Base-by-base conservation (phyloP, 2,329 filamentous ascomycete species). In the Aspergillus intermedius region DNA sequence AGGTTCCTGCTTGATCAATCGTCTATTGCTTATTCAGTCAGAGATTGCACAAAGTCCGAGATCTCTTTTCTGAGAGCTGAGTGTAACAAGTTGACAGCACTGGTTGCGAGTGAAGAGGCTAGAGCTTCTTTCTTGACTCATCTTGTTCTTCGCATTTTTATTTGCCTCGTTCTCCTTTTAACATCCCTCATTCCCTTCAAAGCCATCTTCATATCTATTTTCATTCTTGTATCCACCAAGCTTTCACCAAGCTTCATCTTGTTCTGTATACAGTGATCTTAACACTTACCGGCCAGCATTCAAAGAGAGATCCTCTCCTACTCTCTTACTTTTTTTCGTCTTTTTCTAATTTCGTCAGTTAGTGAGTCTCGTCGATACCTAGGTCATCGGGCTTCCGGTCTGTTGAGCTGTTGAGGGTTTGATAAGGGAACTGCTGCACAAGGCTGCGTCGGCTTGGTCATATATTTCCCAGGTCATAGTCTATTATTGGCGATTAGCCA, bases 211-310 rank as follows among this genome's bases (percentile, higher is more conserved):
- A 28, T 28, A 28, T 28, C 10, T 12, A 17, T 35, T 35, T 35
- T 13, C n/a, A 40, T 40, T 40, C 10, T 40, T 65, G 60, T 67
- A 65, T 59, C 56, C 55, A 55, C 56, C 62, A 57, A 51, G 54
- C 47, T 60, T 59, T 55, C 55, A 55, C 56, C 62, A 57, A 51
- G 54, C 47, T 60, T 59, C 46, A 50, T 58, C 53, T 61, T 60
- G 56, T 62, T 60, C 10, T 67, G 61, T 68, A 64, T 65, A 54
- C 64, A 65, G 61, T 59, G 59, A 54, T 51, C 46, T 57, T 54
- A 57, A 52, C 49, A 51, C 54, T 59, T 54, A 57, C 50, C 54
- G 49, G 54, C 51, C 58, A 56, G 48, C 56, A 58, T 58, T 49
- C 55, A 62, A 63, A 54, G 54, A 60, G 52, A 55, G 51, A 28